A percentile compares a stretch with the other conserved stretches of the same genome.
phyloP scores from a whole-genome alignment of 2,329 filamentous ascomycete species.

The Aurifilum marmelostoma region DNA sequence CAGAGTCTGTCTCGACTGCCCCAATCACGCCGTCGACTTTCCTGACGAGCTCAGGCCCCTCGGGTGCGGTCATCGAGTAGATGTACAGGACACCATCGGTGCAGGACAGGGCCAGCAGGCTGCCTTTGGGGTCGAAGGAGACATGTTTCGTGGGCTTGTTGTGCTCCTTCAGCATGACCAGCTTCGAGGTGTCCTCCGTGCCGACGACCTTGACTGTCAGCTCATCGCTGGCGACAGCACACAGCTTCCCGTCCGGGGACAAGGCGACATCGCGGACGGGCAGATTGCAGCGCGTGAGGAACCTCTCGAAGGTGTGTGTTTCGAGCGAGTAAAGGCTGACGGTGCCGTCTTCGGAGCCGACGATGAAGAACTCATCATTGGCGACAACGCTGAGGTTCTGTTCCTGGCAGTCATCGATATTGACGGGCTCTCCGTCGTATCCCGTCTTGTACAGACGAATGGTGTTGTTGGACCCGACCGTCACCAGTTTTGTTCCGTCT shows the following conservation, averaged over 20 bases:
- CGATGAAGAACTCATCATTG: slow-evolving; percentile 79
- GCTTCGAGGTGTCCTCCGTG: slow-evolving; percentile 73
- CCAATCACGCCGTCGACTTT: slow-evolving; percentile 84
- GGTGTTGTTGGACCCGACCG: slow-evolving; percentile 90
- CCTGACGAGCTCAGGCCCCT: slow-evolving; percentile 78
- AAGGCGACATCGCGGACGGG: slow-evolving; percentile 86
- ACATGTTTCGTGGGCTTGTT: slow-evolving; percentile 88
- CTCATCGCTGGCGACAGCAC: slow-evolving; percentile 95
- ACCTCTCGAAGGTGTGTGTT: slow-evolving; percentile 74
- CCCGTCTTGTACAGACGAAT: slow-evolving; percentile 91
- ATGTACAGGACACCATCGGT: slow-evolving; percentile 89
- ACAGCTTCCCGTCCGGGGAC: slow-evolving; percentile 81
- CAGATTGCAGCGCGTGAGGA: slow-evolving; percentile 81
- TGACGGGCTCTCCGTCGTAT: slow-evolving; percentile 88
- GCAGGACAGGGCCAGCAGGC: slow-evolving; percentile 77
- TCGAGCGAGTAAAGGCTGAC: slow-evolving; percentile 89
- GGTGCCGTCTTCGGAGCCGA: slow-evolving; percentile 93
- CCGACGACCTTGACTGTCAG: slow-evolving; percentile 88
- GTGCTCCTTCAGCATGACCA: slow-evolving; percentile 82
- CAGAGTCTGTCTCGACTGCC: slow-evolving; percentile 74
- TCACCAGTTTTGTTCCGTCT: slow-evolving; percentile 83
- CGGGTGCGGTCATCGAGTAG: slow-evolving; percentile 73
- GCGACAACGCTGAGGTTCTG: slow-evolving; percentile 80
- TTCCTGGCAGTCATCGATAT: slow-evolving; percentile 89
- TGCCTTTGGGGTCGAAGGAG: slow-evolving; percentile 80